Conservation (phyloP, 192 early-diverging fungal species). For the Coemansia sp. region DNA sequence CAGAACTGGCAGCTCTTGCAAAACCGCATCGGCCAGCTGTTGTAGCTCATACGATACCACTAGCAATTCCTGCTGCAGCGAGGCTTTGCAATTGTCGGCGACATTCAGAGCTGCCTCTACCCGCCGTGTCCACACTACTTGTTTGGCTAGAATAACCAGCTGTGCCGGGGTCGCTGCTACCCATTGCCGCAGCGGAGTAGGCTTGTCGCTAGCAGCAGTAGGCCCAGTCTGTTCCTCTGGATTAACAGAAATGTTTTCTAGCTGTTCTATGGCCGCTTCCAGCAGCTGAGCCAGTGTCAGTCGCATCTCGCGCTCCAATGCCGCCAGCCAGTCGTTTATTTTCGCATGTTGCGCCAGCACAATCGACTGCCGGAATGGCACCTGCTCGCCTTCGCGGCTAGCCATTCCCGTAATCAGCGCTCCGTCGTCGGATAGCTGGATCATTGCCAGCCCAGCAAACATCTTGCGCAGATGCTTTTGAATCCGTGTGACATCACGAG, state of each 20-base stretch:
- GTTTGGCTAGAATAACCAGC: slow-evolving; percentile 85
- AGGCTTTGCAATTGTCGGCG: slow-evolving; percentile 20
- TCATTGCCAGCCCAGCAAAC: slow-evolving; percentile 93
- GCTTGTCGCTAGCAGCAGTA: slow-evolving; percentile 55
- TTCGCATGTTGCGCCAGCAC: slow-evolving; percentile 79
- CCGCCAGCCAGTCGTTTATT: slow-evolving; percentile 96
- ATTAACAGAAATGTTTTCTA: slow-evolving; percentile 51
- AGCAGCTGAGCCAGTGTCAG: slow-evolving; percentile 75
- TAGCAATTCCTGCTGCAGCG: slow-evolving; percentile 58
- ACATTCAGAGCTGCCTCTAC: slow-evolving; percentile 73
- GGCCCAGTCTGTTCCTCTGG: slow-evolving; percentile 66
- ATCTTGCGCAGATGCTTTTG: slow-evolving; percentile 99
- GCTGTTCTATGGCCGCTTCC: slow-evolving; percentile 66
- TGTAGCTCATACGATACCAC: slow-evolving; percentile 72
- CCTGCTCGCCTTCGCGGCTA: slow-evolving; percentile 90
- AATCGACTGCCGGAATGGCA: slow-evolving; percentile 75
- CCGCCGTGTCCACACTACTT: slow-evolving; percentile 83
- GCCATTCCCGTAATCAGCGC: slow-evolving; percentile 75
- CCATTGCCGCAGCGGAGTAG: slow-evolving; percentile 71
- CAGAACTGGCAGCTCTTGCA: slow-evolving; percentile 78
- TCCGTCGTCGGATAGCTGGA: slow-evolving; percentile 80
- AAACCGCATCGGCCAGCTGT: slow-evolving; percentile 89
- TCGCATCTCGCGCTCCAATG: slow-evolving; percentile 94
- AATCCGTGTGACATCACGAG: slow-evolving; percentile 90
- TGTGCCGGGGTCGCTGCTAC: slow-evolving; percentile 88